These are phyloP conservation scores for Ramularia collo-cygni DNA, from an alignment of 2,329 filamentous ascomycete genomes.

Conservation along the genomic window DNA sequence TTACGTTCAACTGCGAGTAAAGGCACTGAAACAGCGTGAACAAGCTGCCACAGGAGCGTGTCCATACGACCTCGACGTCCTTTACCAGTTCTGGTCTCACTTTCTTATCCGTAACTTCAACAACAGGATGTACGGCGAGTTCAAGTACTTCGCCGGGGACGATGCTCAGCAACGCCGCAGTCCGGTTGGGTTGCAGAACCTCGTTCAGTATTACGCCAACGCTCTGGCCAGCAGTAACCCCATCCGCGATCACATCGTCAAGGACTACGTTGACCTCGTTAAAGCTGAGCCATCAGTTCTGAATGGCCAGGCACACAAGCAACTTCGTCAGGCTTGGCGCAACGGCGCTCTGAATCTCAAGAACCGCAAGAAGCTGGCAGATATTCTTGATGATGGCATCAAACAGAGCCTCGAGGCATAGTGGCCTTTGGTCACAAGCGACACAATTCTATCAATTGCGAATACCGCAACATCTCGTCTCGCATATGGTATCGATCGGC, in stretches of 20 bases:
- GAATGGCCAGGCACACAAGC: constrained; percentile 42
- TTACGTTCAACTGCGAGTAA: constrained; percentile 43
- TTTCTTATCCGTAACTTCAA: constrained; percentile 70
- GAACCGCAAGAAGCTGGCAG: constrained; percentile 51
- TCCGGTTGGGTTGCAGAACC: constrained; percentile 52
- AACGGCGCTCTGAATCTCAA: constrained; percentile 49
- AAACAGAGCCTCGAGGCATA: constrained; percentile 45
- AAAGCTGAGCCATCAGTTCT: constrained; percentile 38
- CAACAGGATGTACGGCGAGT: constrained; percentile 66
- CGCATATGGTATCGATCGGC: background rate
- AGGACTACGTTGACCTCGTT: constrained; percentile 50
- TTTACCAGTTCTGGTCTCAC: constrained; percentile 70
- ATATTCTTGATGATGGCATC: constrained; percentile 46
- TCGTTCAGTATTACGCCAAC: constrained; percentile 60
- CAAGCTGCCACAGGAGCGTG: constrained; percentile 38
- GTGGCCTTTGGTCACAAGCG: background rate
- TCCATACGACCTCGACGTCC: constrained; percentile 55
- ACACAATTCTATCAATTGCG: background rate
- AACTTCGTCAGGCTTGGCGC: constrained; percentile 47
- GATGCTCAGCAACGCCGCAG: constrained; percentile 50
- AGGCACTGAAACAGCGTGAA: constrained; percentile 45
- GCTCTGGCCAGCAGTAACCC: constrained; percentile 46
- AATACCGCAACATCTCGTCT: background rate
- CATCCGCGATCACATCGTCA: constrained; percentile 48
- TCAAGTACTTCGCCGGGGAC: constrained; percentile 59